Base-by-base conservation (phyloP, 371 early-diverging fungal genomes). In the Dichotomocladium elegans region DNA sequence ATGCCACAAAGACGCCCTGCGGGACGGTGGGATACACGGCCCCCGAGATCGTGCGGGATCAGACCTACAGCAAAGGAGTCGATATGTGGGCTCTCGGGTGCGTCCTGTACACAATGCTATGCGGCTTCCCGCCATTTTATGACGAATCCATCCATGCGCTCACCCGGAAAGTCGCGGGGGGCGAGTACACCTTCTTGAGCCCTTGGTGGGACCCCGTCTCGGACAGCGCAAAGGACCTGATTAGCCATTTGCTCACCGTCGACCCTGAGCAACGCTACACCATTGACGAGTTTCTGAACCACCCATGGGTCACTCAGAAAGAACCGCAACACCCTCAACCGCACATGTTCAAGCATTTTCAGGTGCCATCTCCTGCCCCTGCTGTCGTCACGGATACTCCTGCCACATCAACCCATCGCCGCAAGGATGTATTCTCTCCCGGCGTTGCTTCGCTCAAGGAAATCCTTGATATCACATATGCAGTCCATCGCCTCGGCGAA, bases 61-160 rank as follows among this genome's bases (percentile, higher is more conserved):
- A 86, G 56, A 68, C 70, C 21, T 86, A 88, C 54, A 75, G 76
- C 21, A 85, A 85, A 63, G 74, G 80, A 4, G 90, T 90, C 11
- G 91, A 91, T 63, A 83, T 88, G 83, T 91, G 90, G 90, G 87
- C 90, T 1, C 68, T 89, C 48, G 92, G 92, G 30, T 90, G 89
- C 66, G 86, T 91, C 14, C 74, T 90, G 26, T 91, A 91, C 57
- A 86, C 87, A 3, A 70, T 89, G 59, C 70, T 90, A 3, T 85
- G 86, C 53, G 91, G 90, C 0, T 87, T 83, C 57, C 90, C 89
- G 51, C 90, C 91, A 0, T 90, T 90, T 58, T 86, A 85, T 51
- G 86, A 85, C 56, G 86, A 85, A 51, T 79, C 81, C 26, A 78
- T 81, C 51, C 73, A 71, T 53, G 70, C 68, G 0, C 61, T 87